Evolutionary conservation across 768 basidiomycete species (phyloP).

Genomic region (Exsudoporus frostii): DNA sequence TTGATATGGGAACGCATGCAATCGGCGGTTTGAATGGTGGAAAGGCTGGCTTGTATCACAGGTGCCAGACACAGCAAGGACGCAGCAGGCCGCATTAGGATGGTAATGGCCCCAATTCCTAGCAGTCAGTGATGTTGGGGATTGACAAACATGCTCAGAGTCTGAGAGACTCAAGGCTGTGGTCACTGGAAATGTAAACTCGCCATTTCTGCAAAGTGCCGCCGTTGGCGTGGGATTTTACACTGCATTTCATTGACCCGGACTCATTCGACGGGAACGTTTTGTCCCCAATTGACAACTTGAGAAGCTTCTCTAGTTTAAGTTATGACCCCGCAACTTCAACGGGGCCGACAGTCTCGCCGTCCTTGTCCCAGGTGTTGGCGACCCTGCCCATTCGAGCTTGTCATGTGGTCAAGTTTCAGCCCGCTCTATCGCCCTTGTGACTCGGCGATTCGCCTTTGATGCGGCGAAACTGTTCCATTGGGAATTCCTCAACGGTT

Average conservation of each 20-base stretch:
- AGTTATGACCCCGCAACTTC: slow-evolving; percentile 5
- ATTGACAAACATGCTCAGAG: neutral
- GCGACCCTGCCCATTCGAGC: neutral
- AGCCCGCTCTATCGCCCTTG: neutral
- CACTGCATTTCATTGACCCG: slow-evolving; percentile 3
- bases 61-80: slow-evolving; percentile 6
- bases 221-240: neutral
- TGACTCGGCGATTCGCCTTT: neutral
- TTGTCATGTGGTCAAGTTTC: neutral
- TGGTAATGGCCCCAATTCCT: neutral
- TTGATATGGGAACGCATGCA: slow-evolving; percentile 15
- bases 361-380: neutral
- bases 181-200: neutral
- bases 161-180: slow-evolving; percentile 4
- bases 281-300: too few relatives aligned
- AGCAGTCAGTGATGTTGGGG: neutral
- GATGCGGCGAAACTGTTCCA: neutral
- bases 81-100: slow-evolving; percentile 7
- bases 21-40: neutral
- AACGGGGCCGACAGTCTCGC: slow-evolving; percentile 17
- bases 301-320: neutral
- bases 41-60: neutral
- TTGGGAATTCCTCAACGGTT: neutral
- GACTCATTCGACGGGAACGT: too few relatives aligned
- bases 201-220: neutral